phyloP scores from a whole-genome alignment of 257 asterid species.

The Echites panduratus region DNA sequence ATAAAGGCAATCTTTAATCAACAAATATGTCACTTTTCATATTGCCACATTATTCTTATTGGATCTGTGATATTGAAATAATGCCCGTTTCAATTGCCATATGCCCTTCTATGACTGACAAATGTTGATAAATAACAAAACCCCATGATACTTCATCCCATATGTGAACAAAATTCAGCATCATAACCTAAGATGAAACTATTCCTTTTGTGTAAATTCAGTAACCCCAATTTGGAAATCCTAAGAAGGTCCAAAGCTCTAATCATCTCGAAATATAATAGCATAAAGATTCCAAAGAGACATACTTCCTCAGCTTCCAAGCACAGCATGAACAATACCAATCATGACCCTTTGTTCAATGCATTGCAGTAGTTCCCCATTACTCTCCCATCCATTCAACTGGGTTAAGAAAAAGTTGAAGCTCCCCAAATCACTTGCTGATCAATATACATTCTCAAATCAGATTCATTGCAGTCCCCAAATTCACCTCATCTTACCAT shows the following conservation, averaged over 20 bases:
- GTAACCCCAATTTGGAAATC: neutral
- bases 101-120: neutral
- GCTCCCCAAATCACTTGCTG: neutral
- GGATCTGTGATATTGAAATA: neutral
- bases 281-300: neutral
- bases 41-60: neutral
- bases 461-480: neutral
- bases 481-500: neutral
- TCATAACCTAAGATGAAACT: neutral
- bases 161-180: neutral
- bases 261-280: neutral
- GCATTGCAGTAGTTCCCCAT: neutral
- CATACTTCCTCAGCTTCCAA: neutral
- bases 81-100: neutral
- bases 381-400: conserved; percentile 3
- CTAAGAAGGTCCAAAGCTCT: neutral
- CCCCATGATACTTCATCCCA: neutral
- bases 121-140: neutral
- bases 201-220: neutral
- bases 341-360: neutral
- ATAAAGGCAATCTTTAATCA: neutral
- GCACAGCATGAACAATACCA: neutral
- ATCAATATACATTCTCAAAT: neutral
- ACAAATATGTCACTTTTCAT: neutral
- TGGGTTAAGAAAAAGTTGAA: neutral